Evolutionary conservation across 2,329 filamentous ascomycete genomes (phyloP), one percentile per base, ranked within the genome.

Genomic region (Seiridium cupressi): DNA sequence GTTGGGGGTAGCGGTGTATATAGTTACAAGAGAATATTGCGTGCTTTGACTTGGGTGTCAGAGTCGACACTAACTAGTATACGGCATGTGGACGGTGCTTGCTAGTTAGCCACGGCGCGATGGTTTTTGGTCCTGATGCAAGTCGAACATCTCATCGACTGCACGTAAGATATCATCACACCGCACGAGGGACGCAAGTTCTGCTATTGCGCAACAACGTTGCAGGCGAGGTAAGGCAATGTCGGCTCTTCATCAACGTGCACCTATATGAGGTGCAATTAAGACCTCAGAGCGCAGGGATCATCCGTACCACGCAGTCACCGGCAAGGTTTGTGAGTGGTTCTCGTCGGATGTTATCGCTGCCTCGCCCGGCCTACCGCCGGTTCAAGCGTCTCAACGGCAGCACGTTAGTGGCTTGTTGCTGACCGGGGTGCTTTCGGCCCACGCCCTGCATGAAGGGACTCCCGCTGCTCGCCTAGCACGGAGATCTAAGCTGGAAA

Each of bases 321-420:
- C 51, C 55, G 46, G 55, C 55, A 46, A 42, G 40, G 46, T 40
- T 49, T 40, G 18, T 32, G 32, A 40, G 18, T 53, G 49, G 55
- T 47, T 44, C 35, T 57, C 18, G 54, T 44, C 54, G 54, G 54
- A 57, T 26, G 54, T 57, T 57, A 57, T 51, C 46, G 55, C 55
- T 58, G 55, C 55, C 42, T 57, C 40, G 55, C 42, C 55, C 55
- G 55, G 18, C 18, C 26, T 47, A 32, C 55, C 55, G 55, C 55
- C 55, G 55, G 42, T 31, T 9, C 32, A 31, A n/a, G 10, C 11
- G n/a, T 55, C 46, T 58, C 55, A 49, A 49, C 55, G 46, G 46
- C 46, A 11, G 44, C 44, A 44, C n/a, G 34, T 38, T 42, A 51
- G 11, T n/a, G 46, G 46, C 26, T 18, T 40, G 36, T 11, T 13